Percentiles rank a stretch among this genome's conserved stretches.
These are phyloP conservation scores for Gracilaria domingensis DNA, from an alignment of 23 red algal species.

Conservation along the genomic window DNA sequence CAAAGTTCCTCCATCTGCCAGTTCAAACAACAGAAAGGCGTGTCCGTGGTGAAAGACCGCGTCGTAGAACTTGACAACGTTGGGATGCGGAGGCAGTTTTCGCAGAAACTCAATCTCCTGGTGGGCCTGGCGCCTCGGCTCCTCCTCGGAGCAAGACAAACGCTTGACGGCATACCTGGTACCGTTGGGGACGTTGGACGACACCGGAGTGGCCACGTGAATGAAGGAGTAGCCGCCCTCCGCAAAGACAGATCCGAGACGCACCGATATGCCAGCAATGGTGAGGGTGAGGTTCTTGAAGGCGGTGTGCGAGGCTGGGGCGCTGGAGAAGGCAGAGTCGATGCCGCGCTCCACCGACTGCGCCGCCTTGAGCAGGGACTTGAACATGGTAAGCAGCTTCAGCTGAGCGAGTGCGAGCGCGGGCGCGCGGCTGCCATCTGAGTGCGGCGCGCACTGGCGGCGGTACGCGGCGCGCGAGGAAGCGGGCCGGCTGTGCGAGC, in stretches of 20 bases:
- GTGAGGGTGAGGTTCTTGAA: slow-evolving; percentile 36
- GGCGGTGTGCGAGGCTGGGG: slow-evolving; percentile 34
- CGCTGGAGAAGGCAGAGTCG: slow-evolving; percentile 38
- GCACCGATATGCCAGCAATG: slow-evolving; percentile 20
- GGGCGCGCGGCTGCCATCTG: neutral
- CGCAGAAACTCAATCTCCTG: slow-evolving; percentile 62
- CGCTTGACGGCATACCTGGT: slow-evolving; percentile 63
- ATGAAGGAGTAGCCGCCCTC: slow-evolving; percentile 78
- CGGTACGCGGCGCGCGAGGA: too few species aligned
- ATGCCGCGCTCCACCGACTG: slow-evolving; percentile 42
- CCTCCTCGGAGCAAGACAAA: slow-evolving; percentile 15
- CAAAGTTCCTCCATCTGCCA: slow-evolving; percentile 76
- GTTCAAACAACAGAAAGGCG: slow-evolving; percentile 71
- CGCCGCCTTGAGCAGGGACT: slow-evolving; percentile 42
- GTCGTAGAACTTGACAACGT: slow-evolving; percentile 77
- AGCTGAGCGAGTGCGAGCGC: neutral
- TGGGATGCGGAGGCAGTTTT: slow-evolving; percentile 63
- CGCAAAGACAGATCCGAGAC: slow-evolving; percentile 74
- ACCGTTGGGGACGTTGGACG: neutral
- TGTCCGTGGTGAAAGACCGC: slow-evolving; percentile 27
- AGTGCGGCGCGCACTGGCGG: too few species aligned
- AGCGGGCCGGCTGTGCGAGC: too few species aligned
- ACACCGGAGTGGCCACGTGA: slow-evolving; percentile 60
- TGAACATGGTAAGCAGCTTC: slow-evolving; percentile 25
- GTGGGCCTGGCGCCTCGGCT: slow-evolving; percentile 26